Evolutionary conservation across 176 grass and related monocot species (phyloP).

Genomic region (Thinopyrum elongatum): DNA sequence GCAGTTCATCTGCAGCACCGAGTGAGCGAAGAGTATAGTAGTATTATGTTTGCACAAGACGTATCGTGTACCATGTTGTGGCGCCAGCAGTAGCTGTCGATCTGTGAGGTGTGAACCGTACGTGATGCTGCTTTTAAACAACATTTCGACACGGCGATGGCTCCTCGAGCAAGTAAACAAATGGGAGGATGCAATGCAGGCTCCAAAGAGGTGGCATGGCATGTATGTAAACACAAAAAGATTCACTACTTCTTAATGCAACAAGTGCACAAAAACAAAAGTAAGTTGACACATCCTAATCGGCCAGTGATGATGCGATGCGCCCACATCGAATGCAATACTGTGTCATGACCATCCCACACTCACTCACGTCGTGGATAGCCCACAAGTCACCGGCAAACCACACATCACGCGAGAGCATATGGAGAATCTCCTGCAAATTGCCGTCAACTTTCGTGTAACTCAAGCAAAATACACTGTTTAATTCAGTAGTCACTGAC

Average conservation of each 20-base stretch:
- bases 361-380: constrained; percentile 32
- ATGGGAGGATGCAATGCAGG: too few species aligned
- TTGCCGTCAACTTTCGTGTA: neutral
- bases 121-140: too few species aligned
- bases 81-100: too few species aligned
- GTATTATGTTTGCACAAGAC: neutral
- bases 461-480: neutral
- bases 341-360: neutral
- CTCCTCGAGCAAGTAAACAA: too few species aligned
- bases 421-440: neutral
- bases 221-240: neutral
- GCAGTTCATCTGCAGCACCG: constrained; percentile 15
- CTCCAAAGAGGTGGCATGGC: too few species aligned
- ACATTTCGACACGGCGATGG: too few species aligned
- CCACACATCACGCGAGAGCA: neutral
- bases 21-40: constrained; percentile 19
- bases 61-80: neutral
- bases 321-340: constrained; percentile 27
- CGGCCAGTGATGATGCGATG: neutral
- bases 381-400: constrained; percentile 7
- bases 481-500: too few species aligned
- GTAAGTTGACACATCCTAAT: constrained; percentile 35
- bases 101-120: too few species aligned
- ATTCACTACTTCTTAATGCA: neutral
- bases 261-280: neutral